Conservation (phyloP, 352 stramenopile genomes). For the Globisporangium recalcitrans region DNA sequence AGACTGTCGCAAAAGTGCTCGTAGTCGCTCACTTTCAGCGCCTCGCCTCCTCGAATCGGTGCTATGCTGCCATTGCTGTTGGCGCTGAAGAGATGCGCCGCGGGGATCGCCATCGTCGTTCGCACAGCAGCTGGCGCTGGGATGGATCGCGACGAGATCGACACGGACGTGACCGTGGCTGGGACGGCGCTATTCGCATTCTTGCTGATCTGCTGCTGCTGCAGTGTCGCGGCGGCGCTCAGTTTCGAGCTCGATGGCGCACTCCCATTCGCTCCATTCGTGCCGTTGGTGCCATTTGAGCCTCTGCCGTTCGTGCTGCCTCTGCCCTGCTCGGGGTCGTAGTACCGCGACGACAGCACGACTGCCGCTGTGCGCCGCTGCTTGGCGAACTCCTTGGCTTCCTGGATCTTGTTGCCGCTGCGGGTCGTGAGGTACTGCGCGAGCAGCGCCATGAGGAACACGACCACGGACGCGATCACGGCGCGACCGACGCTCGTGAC, state of each 20-base stretch:
- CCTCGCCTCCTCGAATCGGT: not conserved
- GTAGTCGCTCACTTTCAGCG: slow-evolving; percentile 41
- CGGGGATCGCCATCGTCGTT: slow-evolving; percentile 1
- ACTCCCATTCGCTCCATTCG: not conserved
- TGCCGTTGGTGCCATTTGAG: not conserved
- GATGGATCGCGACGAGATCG: slow-evolving; percentile 11
- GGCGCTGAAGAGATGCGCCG: slow-evolving; percentile 15
- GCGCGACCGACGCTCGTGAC: slow-evolving; percentile 44
- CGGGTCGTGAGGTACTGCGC: slow-evolving; percentile 52
- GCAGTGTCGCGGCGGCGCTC: not conserved
- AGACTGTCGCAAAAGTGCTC: slow-evolving; percentile 55
- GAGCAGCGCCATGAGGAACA: slow-evolving; percentile 53
- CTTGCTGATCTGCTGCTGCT: not conserved
- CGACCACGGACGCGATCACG: slow-evolving; percentile 32
- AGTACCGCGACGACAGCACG: slow-evolving; percentile 20
- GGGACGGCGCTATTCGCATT: slow-evolving; percentile 10
- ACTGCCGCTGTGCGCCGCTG: slow-evolving; percentile 5
- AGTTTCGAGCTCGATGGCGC: not conserved
- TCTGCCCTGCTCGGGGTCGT: slow-evolving; percentile 29
- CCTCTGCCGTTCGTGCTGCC: not conserved
- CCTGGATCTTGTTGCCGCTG: slow-evolving; percentile 39
- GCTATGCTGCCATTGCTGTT: slow-evolving; percentile 10
- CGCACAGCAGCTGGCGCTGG: slow-evolving; percentile 1
- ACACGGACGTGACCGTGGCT: slow-evolving; percentile 18
- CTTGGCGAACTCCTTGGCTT: slow-evolving; percentile 36